Evolutionary conservation across 140 eudicot genomes (phyloP), one percentile per base, ranked within the genome.

Genomic region (Artemisia princeps): DNA sequence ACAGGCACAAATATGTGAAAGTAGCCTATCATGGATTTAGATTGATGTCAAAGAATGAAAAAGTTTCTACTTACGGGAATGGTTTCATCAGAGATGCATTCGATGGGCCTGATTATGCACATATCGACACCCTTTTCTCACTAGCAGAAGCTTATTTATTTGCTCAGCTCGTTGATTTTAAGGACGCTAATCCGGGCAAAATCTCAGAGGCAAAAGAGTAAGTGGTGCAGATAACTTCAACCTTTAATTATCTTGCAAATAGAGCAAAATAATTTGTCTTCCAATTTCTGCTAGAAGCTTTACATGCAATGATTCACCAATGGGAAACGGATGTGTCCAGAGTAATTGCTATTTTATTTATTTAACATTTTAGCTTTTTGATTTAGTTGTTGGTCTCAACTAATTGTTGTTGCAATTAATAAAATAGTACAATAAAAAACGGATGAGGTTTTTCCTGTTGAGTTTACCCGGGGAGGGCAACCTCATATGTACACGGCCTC

Each of bases 81-180:
- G 74, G 81, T 24, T 80, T 87, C 68, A 62, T 76, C 10, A 81
- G 96, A 53, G 95, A 87, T 69, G 78, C 95, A 17, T 91, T 91
- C 81, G 95, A 91, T 74, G 94, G 86, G 64, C 96, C 96, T 13
- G 94, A 85, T 30, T 91, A 87, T 82, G 96, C 96, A 54, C 95
- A 87, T 17, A 85, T 91, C 22, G 97, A 91, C 60, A 91, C 97
- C 50, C 92, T 91, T 16, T 91, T 91, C 75, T 83, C 95, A 4
- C 81, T 91, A 33, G 96, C 97, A 44, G 97, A 85, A 78, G 97
- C 89, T 46, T 91, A 87, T 77, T 72, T 91, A 17, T 91, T 91
- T 83, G 97, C 97, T 56, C 97, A 91, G 71, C 83, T 91, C 59
- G 96, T 91, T 40, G 96, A 87, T 65, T 91, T 82, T 80, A 85